A percentile compares a stretch with the other conserved stretches of the same genome.
phyloP scores from a whole-genome alignment of 2,329 filamentous ascomycete species.

The Aspergillus novofumigatus region DNA sequence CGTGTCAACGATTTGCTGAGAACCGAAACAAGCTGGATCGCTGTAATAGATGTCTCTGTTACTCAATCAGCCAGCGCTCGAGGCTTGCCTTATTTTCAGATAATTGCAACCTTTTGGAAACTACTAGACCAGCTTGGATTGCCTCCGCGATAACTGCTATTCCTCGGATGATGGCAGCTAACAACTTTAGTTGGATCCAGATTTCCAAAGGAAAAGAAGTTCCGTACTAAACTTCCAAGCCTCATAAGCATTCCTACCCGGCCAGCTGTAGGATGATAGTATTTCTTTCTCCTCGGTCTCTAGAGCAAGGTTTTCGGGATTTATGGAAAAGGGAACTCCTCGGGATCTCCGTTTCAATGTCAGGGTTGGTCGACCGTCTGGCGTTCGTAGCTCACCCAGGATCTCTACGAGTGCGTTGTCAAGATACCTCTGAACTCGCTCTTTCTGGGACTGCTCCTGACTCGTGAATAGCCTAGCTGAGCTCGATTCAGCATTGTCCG shows the following conservation, averaged over 20 bases:
- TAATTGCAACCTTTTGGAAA: constrained; percentile 53
- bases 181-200: constrained; percentile 9
- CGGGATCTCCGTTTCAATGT: constrained; percentile 25
- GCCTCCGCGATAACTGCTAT: constrained; percentile 53
- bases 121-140: constrained; percentile 43
- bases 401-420: constrained; percentile 22
- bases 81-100: background rate
- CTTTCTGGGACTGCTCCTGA: constrained; percentile 2
- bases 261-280: constrained; percentile 46
- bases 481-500: background rate
- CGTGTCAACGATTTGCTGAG: constrained; percentile 54
- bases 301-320: constrained; percentile 24
- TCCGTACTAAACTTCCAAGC: constrained; percentile 49
- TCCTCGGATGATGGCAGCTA: constrained; percentile 54
- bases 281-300: constrained; percentile 20
- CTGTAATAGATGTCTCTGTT: constrained; percentile 61
- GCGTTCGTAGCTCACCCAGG: constrained; percentile 22
- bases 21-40: constrained; percentile 56
- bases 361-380: constrained; percentile 27
- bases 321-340: constrained; percentile 23
- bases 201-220: background rate
- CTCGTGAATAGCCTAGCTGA: background rate
- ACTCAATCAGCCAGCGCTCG: background rate
- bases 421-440: constrained; percentile 28
- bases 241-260: constrained; percentile 52